These are phyloP conservation scores for Prosopis cineraria DNA, from an alignment of 306 rosid genomes.

Conservation along the genomic window DNA sequence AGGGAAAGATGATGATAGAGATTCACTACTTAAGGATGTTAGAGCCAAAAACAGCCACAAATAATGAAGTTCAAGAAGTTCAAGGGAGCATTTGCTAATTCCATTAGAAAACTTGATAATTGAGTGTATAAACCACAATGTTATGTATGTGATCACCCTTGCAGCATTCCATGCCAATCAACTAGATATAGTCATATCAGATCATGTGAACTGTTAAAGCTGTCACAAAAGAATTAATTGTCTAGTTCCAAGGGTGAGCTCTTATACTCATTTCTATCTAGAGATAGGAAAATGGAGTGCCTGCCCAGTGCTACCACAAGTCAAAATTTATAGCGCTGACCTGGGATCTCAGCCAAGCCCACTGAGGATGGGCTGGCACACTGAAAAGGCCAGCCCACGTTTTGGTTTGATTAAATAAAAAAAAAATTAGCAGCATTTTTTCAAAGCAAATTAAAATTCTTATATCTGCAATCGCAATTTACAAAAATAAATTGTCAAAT, in stretches of 20 bases:
- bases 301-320: neutral
- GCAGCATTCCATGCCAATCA: neutral
- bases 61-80: neutral
- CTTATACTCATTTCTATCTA: neutral
- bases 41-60: slow-evolving; percentile 16
- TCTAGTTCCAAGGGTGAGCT: neutral
- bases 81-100: neutral
- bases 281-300: neutral
- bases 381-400: neutral
- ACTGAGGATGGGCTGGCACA: neutral
- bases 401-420: neutral
- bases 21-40: slow-evolving; percentile 10
- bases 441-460: neutral
- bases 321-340: neutral
- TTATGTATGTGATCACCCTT: neutral
- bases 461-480: neutral
- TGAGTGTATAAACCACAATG: neutral
- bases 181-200: neutral
- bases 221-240: neutral
- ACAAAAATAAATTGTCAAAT: neutral
- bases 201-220: neutral
- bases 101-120: neutral
- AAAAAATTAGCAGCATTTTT: too few relatives aligned
- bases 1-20: neutral
- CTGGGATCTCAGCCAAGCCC: neutral